Evolutionary conservation across 345 rosid genomes (phyloP).

Genomic region (Heritiera littoralis): DNA sequence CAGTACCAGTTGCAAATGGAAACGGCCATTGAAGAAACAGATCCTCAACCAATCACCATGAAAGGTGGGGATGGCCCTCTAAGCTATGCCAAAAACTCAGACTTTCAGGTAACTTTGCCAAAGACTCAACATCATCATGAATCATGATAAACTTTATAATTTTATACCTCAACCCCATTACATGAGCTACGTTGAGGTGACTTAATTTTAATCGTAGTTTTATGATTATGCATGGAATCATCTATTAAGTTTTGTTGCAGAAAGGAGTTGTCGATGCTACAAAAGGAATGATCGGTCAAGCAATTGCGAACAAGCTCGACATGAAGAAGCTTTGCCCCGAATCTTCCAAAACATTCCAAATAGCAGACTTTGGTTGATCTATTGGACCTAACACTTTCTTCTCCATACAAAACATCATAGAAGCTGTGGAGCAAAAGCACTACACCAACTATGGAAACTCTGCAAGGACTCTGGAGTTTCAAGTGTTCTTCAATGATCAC

Average conservation of each 20-base stretch:
- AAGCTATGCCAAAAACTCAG: constrained; percentile 23
- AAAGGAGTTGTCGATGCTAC: constrained; percentile 27
- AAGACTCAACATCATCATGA: no score
- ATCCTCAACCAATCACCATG: constrained; percentile 17
- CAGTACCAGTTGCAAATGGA: no score
- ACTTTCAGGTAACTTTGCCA: constrained; percentile 13
- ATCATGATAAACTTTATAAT: no score
- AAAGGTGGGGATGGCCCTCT: constrained; percentile 23
- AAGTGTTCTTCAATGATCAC: constrained; percentile 38
- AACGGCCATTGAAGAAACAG: neutral
- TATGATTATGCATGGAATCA: neutral
- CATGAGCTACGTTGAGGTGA: no score
- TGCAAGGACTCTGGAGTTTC: constrained; percentile 23
- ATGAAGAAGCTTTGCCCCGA: constrained; percentile 12
- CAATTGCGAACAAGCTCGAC: constrained; percentile 43
- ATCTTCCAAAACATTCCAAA: constrained; percentile 24
- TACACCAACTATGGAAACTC: neutral
- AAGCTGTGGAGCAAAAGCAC: constrained; percentile 40
- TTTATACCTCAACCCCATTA: neutral
- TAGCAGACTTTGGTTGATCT: constrained; percentile 64
- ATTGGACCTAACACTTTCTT: constrained; percentile 61
- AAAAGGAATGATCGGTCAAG: constrained; percentile 36
- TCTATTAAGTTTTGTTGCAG: constrained; percentile 18
- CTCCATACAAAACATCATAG: constrained; percentile 44
- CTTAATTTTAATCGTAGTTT: no score